phyloP scores from a whole-genome alignment of 805 yeast species.

The Torulaspora gathmanii region DNA sequence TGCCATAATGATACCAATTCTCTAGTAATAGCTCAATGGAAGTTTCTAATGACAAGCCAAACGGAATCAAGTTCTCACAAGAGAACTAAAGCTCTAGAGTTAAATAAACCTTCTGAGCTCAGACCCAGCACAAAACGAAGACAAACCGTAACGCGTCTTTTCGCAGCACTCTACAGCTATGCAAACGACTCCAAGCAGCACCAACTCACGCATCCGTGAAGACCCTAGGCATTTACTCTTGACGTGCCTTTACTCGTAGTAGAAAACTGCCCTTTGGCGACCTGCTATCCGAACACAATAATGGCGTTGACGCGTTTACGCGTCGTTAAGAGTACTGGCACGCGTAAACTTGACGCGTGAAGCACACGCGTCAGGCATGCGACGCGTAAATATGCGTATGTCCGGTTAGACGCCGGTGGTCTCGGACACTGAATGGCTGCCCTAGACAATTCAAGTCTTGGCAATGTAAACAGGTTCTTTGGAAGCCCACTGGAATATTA shows the following conservation, averaged over 20 bases:
- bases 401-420: neutral
- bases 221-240: neutral
- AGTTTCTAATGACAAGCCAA: neutral
- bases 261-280: slow-evolving; percentile 4
- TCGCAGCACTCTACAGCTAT: neutral
- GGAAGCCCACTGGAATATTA: too few relatives aligned
- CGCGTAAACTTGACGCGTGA: slow-evolving; percentile 8
- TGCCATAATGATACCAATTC: slow-evolving; percentile 3
- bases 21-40: neutral
- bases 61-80: neutral
- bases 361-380: neutral
- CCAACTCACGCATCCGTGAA: neutral
- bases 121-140: neutral
- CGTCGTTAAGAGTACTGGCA: neutral
- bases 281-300: slow-evolving; percentile 8
- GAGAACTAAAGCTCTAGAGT: neutral
- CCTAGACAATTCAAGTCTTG: slow-evolving; percentile 1
- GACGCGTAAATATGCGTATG: neutral
- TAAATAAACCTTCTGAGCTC: neutral
- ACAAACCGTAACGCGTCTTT: slow-evolving; percentile 1
- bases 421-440: neutral
- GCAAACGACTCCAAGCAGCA: neutral
- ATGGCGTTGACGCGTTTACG: slow-evolving; percentile 9
- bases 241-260: neutral
- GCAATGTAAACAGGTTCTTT: slow-evolving; percentile 3